phyloP scores from a whole-genome alignment of 805 yeast genomes.

The Lipomyces starkeyi region DNA sequence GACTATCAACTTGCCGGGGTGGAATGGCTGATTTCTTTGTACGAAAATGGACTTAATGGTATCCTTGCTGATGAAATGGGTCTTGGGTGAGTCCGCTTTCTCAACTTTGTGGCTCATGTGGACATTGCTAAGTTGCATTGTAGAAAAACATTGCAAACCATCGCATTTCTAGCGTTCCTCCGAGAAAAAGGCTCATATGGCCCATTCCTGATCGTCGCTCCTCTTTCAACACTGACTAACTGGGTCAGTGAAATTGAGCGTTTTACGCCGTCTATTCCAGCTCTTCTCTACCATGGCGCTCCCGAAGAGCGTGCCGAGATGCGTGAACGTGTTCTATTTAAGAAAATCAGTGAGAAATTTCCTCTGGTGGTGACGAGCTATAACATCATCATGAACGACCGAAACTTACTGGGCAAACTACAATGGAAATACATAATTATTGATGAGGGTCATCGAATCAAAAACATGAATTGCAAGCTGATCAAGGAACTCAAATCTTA shows the following conservation, averaged over 20 bases:
- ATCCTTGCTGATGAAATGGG: slow-evolving; percentile 99
- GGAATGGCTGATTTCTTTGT: slow-evolving; percentile 86
- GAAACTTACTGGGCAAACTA: slow-evolving; percentile 56
- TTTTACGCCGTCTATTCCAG: slow-evolving; percentile 75
- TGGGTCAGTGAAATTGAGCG: slow-evolving; percentile 76
- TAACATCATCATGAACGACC: slow-evolving; percentile 75
- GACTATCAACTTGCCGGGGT: slow-evolving; percentile 89
- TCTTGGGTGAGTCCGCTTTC: slow-evolving; percentile 57
- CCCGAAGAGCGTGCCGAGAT: slow-evolving; percentile 61
- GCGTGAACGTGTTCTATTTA: slow-evolving; percentile 44
- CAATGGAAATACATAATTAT: slow-evolving; percentile 86
- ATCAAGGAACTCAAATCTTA: slow-evolving; percentile 73
- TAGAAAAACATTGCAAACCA: slow-evolving; percentile 81
- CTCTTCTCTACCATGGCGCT: slow-evolving; percentile 67
- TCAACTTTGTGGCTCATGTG: neutral
- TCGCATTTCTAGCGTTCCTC: slow-evolving; percentile 74
- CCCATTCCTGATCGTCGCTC: slow-evolving; percentile 79
- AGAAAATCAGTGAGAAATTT: slow-evolving; percentile 39
- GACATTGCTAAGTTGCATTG: neutral
- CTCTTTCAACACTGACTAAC: slow-evolving; percentile 82
- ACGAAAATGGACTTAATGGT: slow-evolving; percentile 93
- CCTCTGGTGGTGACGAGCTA: slow-evolving; percentile 79
- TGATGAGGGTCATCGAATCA: slow-evolving; percentile 94
- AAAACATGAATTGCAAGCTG: slow-evolving; percentile 79
- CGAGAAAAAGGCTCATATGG: slow-evolving; percentile 80